These are phyloP conservation scores for Actinomucor elegans DNA, from an alignment of 371 early-diverging fungal genomes.

Conservation along the genomic window DNA sequence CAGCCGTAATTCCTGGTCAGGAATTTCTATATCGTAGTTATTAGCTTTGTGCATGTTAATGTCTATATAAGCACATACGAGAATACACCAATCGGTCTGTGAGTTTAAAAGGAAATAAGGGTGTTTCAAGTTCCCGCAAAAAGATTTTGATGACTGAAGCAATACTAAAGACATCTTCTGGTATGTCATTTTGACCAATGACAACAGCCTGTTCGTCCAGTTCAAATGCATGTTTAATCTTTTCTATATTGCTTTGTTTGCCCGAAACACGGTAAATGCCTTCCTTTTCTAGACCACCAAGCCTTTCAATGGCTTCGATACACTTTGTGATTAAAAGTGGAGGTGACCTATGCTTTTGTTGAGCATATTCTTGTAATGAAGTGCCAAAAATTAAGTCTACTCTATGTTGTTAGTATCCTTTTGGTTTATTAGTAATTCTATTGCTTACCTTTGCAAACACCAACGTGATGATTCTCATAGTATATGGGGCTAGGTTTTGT, in stretches of 20 bases:
- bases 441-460: slow-evolving; percentile 30
- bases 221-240: slow-evolving; percentile 58
- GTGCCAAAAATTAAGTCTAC: slow-evolving; percentile 65
- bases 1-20: slow-evolving; percentile 48
- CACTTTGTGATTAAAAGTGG: slow-evolving; percentile 61
- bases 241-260: slow-evolving; percentile 58
- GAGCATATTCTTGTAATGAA: slow-evolving; percentile 51
- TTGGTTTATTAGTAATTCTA: background rate
- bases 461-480: slow-evolving; percentile 29
- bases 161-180: slow-evolving; percentile 60
- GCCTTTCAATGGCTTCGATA: slow-evolving; percentile 59
- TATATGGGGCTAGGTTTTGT: slow-evolving; percentile 17
- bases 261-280: slow-evolving; percentile 73
- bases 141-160: slow-evolving; percentile 66
- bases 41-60: background rate
- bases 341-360: slow-evolving; percentile 45
- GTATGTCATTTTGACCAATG: slow-evolving; percentile 48
- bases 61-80: slow-evolving; percentile 28
- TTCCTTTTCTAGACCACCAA: slow-evolving; percentile 64
- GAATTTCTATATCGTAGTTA: slow-evolving; percentile 33
- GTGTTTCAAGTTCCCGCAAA: slow-evolving; percentile 64
- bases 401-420: background rate
- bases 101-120: slow-evolving; percentile 61
- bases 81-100: slow-evolving; percentile 60
- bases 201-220: slow-evolving; percentile 52